Evolutionary conservation across 2,329 filamentous ascomycete genomes (phyloP).

Genomic region (Penicillium sp.): DNA sequence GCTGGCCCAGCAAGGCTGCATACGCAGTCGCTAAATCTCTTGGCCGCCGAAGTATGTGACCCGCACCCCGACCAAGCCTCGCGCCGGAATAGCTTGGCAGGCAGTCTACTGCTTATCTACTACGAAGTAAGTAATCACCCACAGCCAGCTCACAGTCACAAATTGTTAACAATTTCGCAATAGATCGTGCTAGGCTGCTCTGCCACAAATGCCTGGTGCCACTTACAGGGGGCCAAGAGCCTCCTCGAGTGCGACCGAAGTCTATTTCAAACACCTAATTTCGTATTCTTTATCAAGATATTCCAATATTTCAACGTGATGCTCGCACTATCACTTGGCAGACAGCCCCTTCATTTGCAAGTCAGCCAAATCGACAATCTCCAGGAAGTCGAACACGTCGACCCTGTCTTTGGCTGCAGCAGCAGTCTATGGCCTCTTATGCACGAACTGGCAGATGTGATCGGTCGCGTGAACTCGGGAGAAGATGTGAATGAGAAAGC

Average conservation of each 20-base stretch:
- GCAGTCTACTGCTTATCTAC: slow-evolving; percentile 9
- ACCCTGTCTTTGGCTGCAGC: slow-evolving; percentile 8
- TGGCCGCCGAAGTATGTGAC: slow-evolving; percentile 7
- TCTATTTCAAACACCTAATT: not conserved
- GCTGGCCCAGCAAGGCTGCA: not conserved
- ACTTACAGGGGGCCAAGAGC: slow-evolving; percentile 5
- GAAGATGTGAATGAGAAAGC: slow-evolving; percentile 1
- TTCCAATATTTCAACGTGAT: slow-evolving; percentile 13
- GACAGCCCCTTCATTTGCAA: not conserved
- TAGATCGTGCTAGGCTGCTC: slow-evolving; percentile 12
- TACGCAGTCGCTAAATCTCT: slow-evolving; percentile 6
- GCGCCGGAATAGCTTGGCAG: not conserved
- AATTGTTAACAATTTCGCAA: not conserved
- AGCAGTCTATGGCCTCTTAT: slow-evolving; percentile 7
- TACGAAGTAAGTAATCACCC: slow-evolving; percentile 1
- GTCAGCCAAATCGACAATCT: not conserved
- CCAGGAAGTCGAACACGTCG: not conserved
- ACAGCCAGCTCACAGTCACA: too few species aligned
- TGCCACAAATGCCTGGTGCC: slow-evolving; percentile 10
- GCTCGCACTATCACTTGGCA: slow-evolving; percentile 4
- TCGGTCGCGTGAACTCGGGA: not conserved
- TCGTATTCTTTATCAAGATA: slow-evolving; percentile 5
- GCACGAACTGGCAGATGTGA: slow-evolving; percentile 4
- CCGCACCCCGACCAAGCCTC: not conserved
- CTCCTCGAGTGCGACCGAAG: slow-evolving; percentile 2